These are phyloP conservation scores for Candida montana DNA, from an alignment of 805 yeast species.

Conservation along the genomic window DNA sequence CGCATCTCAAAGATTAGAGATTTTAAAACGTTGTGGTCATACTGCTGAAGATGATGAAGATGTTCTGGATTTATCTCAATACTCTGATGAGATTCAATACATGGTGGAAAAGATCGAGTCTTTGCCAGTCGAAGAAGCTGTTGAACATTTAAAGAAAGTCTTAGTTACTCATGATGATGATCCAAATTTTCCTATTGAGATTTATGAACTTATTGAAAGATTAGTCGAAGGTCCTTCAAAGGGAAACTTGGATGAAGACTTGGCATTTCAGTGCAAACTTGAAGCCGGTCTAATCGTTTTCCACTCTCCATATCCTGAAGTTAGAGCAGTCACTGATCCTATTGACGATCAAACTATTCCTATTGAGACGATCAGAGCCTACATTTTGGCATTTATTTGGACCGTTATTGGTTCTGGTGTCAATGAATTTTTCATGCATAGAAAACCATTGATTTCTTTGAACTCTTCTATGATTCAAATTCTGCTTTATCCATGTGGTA, in stretches of 20 bases:
- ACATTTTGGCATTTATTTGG: slow-evolving; percentile 38
- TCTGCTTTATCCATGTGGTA: slow-evolving; percentile 42
- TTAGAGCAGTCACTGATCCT: slow-evolving; percentile 54
- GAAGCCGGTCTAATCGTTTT: slow-evolving; percentile 29
- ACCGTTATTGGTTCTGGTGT: slow-evolving; percentile 47
- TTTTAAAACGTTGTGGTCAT: slow-evolving; percentile 11
- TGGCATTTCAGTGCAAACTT: slow-evolving; percentile 24
- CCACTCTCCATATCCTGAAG: slow-evolving; percentile 61
- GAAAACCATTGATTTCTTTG: slow-evolving; percentile 46
- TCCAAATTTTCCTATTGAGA: slow-evolving; percentile 36
- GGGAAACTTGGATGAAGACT: slow-evolving; percentile 16
- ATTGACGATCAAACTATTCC: slow-evolving; percentile 43
- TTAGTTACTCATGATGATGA: slow-evolving; percentile 40
- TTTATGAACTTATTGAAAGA: too few species aligned
- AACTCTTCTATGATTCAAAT: slow-evolving; percentile 41
- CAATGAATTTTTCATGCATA: slow-evolving; percentile 51
- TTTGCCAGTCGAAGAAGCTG: slow-evolving; percentile 21
- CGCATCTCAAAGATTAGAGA: slow-evolving; percentile 10
- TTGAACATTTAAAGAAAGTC: slow-evolving; percentile 28
- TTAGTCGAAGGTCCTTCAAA: slow-evolving; percentile 27
- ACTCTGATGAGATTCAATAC: slow-evolving; percentile 25
- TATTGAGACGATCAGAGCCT: slow-evolving; percentile 43
- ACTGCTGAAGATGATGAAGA: slow-evolving; percentile 14
- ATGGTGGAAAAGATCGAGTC: slow-evolving; percentile 32
- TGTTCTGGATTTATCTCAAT: slow-evolving; percentile 12